A percentile compares a stretch with the other conserved stretches of the same genome.
phyloP scores from a whole-genome alignment of 495 filamentous ascomycete species.

The Tuber calosporum region DNA sequence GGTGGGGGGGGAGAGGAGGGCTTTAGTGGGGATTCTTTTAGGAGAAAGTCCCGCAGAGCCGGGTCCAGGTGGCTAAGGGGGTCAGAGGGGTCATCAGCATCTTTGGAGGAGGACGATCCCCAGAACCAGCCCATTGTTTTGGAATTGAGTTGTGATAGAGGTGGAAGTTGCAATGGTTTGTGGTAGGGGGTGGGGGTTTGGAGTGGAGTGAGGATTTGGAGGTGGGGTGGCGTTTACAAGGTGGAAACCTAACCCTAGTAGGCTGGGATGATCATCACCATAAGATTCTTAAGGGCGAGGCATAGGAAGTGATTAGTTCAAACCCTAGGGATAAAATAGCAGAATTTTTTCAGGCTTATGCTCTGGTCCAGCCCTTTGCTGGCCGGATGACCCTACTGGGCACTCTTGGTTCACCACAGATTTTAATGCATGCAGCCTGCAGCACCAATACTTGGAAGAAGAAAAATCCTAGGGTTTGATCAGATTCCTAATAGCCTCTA shows the following conservation, averaged over 20 bases:
- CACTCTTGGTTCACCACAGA: not conserved
- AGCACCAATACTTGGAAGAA: not conserved
- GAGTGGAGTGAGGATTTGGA: not conserved
- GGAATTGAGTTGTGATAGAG: not conserved
- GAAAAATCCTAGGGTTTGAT: not conserved
- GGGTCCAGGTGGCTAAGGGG: constrained; percentile 78
- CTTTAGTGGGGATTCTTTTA: constrained; percentile 70
- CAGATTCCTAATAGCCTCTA: not conserved
- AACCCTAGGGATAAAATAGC: not conserved
- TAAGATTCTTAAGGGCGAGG: not conserved
- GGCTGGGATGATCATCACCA: not conserved
- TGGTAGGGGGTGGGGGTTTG: not conserved
- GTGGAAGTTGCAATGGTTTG: constrained; percentile 4
- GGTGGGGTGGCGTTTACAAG: not conserved
- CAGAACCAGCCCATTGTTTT: constrained; percentile 67
- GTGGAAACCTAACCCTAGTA: not conserved
- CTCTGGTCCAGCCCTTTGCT: not conserved
- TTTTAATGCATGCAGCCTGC: not conserved
- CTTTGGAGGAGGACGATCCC: constrained; percentile 39
- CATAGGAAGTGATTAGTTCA: not conserved
- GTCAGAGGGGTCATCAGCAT: constrained; percentile 50
- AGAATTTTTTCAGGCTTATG: not conserved
- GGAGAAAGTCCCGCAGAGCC: constrained; percentile 72
- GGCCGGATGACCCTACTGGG: not conserved
- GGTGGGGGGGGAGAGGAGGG: constrained; percentile 2